A percentile compares a stretch with the other conserved stretches of the same genome.
Conservation (phyloP, 441 rosid genomes). For the Euphorbia celastroides region DNA sequence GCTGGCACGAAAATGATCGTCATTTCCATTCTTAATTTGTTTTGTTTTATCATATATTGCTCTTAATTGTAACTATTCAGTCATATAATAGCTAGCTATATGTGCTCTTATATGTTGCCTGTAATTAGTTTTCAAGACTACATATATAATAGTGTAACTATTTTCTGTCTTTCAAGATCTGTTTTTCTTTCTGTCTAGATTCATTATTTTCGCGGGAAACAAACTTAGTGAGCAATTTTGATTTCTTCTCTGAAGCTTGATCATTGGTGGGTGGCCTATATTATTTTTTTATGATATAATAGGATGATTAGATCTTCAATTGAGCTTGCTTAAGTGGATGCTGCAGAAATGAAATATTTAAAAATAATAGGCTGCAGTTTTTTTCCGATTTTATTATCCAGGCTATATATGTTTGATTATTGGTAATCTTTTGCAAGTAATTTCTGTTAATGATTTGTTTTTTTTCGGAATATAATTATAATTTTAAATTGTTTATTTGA, state of each 20-base stretch:
- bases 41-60: not conserved
- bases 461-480: too few relatives aligned
- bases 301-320: too few relatives aligned
- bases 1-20: slow-evolving; percentile 60
- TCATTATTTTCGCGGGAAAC: not conserved
- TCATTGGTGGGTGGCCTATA: too few relatives aligned
- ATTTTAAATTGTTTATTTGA: too few relatives aligned
- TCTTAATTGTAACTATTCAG: too few relatives aligned
- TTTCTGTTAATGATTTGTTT: too few relatives aligned
- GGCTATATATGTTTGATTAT: too few relatives aligned
- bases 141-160: not conserved
- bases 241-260: not conserved
- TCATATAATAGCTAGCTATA: too few relatives aligned
- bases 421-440: too few relatives aligned
- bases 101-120: too few relatives aligned
- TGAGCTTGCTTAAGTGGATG: not conserved
- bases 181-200: not conserved
- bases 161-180: not conserved
- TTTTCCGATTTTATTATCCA: not conserved
- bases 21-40: not conserved
- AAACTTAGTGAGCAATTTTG: not conserved
- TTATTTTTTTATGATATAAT: too few relatives aligned
- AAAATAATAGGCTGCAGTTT: not conserved
- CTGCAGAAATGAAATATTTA: not conserved
- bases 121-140: not conserved